Evolutionary conservation across 345 rosid genomes (phyloP), one percentile per base, ranked within the genome.

Genomic region (Aegle marmelos): DNA sequence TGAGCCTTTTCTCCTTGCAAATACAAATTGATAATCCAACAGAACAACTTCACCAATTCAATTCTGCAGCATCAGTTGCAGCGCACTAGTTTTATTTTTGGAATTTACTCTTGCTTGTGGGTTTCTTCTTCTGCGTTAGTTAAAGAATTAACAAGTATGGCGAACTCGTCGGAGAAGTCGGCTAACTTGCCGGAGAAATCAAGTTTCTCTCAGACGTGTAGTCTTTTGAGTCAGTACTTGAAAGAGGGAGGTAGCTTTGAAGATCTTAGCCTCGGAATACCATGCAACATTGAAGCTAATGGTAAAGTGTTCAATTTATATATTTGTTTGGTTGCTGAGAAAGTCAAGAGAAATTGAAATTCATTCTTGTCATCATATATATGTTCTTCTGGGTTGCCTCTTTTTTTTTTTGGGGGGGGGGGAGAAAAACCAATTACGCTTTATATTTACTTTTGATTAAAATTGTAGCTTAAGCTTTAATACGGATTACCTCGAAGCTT

Each of bases 241-340:
- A 95, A 90, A 78, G 94, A 89, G 90, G 88, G 81, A 60, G 90
- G 95, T 37, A 80, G 89, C 70, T 86, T 91, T 53, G 93, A 93
- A 82, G 97, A 89, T 85, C 94, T 93, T 24, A 76, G 76, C 73
- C 92, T 93, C 37, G 97, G 92, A 4, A 88, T 89, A 82, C 72
- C 94, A 30, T 84, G 90, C 88, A 79, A 78, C 82, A 75, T 70
- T 37, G 88, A 88, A 10, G 74, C 79, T 25, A 87, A 86, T 54
- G 90, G 92, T 91, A 81, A 25, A 24, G 76, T 78, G 54, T 69
- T 75, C 56, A 21, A 3, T 22, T 22, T 21, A 36, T 61, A n/a
- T 57, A 17, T 61, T 11, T 64, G 71, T 56, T 64, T 77, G 68
- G 76, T 31, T 48, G 58, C 54, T 22, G 66, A 67, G 50, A 72